Conservation (phyloP, 805 yeast genomes). For the Priceomyces medius region DNA sequence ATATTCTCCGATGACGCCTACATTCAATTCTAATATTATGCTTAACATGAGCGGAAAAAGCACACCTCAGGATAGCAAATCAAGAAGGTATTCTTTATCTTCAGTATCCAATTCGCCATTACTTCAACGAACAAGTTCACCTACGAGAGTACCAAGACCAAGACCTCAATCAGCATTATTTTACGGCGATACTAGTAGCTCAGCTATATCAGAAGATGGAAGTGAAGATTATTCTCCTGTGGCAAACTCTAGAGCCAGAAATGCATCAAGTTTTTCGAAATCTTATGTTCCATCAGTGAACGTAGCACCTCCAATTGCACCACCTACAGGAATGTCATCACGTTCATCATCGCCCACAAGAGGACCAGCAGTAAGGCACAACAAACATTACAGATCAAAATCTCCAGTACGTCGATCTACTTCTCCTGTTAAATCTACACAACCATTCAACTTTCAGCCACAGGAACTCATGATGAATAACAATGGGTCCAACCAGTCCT, state of each 20-base stretch:
- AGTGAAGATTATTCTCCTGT: conserved; percentile 1
- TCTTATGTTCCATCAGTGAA: conserved; percentile 13
- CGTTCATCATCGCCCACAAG: conserved; percentile 30
- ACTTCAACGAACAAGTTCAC: conserved; percentile 13
- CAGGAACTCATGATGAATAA: conserved; percentile 39
- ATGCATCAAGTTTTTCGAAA: conserved; percentile 21
- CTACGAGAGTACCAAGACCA: conserved; percentile 16
- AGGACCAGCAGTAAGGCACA: conserved; percentile 22
- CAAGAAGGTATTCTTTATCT: conserved; percentile 19
- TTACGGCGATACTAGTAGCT: conserved; percentile 25
- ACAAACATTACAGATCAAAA: conserved; percentile 27
- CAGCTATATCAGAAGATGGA: conserved; percentile 30
- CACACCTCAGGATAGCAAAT: conserved; percentile 6
- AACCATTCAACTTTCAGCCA: conserved; percentile 68
- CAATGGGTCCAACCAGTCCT: conserved; percentile 22
- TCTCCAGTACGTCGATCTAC: conserved; percentile 20
- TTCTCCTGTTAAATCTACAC: conserved; percentile 24
- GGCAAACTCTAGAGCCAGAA: conserved; percentile 15
- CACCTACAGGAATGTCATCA: conserved; percentile 6
- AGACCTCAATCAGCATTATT: conserved; percentile 39
- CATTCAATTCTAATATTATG: conserved; percentile 1
- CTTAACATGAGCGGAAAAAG: conserved; percentile 1
- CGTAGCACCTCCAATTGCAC: conserved; percentile 21
- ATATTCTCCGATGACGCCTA: conserved; percentile 8
- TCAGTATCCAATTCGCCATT: conserved; percentile 23